Base-by-base conservation (phyloP, 805 yeast genomes). In the Ogataea chonburiensis region DNA sequence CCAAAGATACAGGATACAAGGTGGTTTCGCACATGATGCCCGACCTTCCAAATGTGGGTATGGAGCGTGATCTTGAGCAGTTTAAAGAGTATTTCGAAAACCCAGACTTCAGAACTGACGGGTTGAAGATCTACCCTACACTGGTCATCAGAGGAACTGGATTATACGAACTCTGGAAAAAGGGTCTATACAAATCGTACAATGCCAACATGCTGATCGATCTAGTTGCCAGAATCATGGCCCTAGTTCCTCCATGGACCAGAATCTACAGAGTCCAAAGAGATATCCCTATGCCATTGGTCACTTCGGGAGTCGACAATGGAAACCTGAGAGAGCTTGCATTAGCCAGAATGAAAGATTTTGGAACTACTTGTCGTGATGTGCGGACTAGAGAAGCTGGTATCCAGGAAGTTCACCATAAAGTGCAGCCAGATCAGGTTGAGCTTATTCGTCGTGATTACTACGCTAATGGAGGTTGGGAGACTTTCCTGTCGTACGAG, bases 11-110 rank as follows among this genome's bases (percentile, higher is more conserved):
- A 1, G 98, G 98, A 10, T 93, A 89, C 64, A 93, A 93, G 60
- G 95, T 93, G 36, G 98, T 93, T 16, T 81, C 95, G 47, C 98
- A 93, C 66, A 93, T 93, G 98, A 93, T 93, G 98, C 98, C 98
- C 11, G 98, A 93, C 68, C 71, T 93, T 53, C 98, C 98, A 12
- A 93, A 93, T 55, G 97, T 93, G 41, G 98, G 98, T 13, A 86
- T 91, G 95, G 98, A 93, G 64, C 77, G 98, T 60, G 98, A 93
- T 60, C 67, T 91, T 41, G 96, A 88, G 55, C 98, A 93, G 65
- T 93, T 93, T 58, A 78, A 82, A 54, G 98, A 93, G 60, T 93
- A 93, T 66, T 93, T 93, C 58, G 98, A 91, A 53, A 93, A 86
- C 60, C 98, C 98, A 1, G 95, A 79, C 18, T 93, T 93, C 64